Evolutionary conservation across 2,329 filamentous ascomycete species (phyloP), one percentile per base, ranked within the genome.

Genomic region (Xylariaceae sp.): DNA sequence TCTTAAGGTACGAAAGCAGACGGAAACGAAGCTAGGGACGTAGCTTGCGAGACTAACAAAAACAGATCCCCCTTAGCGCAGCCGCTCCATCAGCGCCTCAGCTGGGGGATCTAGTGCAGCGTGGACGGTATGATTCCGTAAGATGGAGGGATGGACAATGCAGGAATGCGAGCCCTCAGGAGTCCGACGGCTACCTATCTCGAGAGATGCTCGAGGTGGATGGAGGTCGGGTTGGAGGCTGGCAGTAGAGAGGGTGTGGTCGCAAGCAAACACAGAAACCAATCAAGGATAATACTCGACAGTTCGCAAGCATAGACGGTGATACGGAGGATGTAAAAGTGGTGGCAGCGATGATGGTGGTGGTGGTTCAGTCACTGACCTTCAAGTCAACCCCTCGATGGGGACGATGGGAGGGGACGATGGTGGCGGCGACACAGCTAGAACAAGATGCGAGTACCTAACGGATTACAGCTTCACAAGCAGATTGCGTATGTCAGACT

Each of bases 1-100:
- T 52, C 57, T 53, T 30, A n/a, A 23, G 62, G 59, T 59, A 56
- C 56, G 53, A 39, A 56, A 41, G 60, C 56, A 47, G 56, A 56
- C 17, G 35, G 49, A 51, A 56, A 51, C 52, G 35, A 58, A 51
- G 58, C 61, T 49, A 61, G 39, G 7, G 51, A 51, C 37, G 47
- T 57, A 56, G 52, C 48, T 54, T 58, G 55, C 39, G 52, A 45
- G 39, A 23, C 55, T 53, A 56, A 44, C 48, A 39, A 49, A 53
- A 39, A 58, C 44, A 49, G 41, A 45, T 45, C 23, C 41, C 53
- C 48, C 15, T 61, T 56, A 58, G 61, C 50, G 59, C 44, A 57
- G 51, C 56, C 56, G 57, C 44, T 51, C 57, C 55, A 58, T 56
- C 41, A 63, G 58, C 17, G 59, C 51, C 53, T 45, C 23, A 30